Evolutionary conservation across 192 early-diverging fungal genomes (phyloP).

Genomic region (Coemansia javaensis): DNA sequence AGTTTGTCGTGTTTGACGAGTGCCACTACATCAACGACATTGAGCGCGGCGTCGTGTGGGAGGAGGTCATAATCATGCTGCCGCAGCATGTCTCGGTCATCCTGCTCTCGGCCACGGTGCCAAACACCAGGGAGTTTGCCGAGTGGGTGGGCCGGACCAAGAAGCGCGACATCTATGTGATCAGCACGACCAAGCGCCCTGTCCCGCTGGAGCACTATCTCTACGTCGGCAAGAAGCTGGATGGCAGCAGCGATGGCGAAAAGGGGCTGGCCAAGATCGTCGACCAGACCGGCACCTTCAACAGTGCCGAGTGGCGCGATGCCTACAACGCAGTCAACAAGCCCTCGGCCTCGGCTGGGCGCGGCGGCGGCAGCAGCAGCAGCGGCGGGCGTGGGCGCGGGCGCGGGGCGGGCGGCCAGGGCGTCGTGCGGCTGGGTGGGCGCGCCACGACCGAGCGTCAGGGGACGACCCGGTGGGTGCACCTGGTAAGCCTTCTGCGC

Average conservation of each 20-base stretch:
- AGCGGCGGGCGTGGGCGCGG: no score
- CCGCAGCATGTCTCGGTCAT: conserved; percentile 94
- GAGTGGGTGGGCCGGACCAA: conserved; percentile 99
- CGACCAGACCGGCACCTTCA: conserved; percentile 53
- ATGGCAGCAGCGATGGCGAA: conserved; percentile 15
- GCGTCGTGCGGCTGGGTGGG: conserved; percentile 19
- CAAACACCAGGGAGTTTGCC: conserved; percentile 97
- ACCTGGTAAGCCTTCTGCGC: conserved; percentile 70
- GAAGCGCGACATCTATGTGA: conserved; percentile 95
- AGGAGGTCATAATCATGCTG: conserved; percentile 99
- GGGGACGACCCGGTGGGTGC: conserved; percentile 78
- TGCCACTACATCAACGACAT: conserved; percentile 96
- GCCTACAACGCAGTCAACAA: conserved; percentile 71
- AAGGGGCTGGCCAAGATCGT: conserved; percentile 88
- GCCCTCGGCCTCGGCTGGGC: conserved; percentile 30
- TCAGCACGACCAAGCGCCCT: conserved; percentile 86
- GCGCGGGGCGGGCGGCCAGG: conserved; percentile 35
- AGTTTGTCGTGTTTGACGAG: conserved; percentile 99
- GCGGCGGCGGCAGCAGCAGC: no score
- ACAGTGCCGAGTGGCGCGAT: conserved; percentile 58
- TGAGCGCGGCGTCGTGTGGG: conserved; percentile 97
- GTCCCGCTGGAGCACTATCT: conserved; percentile 94
- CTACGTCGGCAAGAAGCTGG: conserved; percentile 55
- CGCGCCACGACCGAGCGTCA: conserved; percentile 45
- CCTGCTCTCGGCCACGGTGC: conserved; percentile 92